phyloP scores from a whole-genome alignment of 495 filamentous ascomycete genomes.

The Astrocystis sublimbata region DNA sequence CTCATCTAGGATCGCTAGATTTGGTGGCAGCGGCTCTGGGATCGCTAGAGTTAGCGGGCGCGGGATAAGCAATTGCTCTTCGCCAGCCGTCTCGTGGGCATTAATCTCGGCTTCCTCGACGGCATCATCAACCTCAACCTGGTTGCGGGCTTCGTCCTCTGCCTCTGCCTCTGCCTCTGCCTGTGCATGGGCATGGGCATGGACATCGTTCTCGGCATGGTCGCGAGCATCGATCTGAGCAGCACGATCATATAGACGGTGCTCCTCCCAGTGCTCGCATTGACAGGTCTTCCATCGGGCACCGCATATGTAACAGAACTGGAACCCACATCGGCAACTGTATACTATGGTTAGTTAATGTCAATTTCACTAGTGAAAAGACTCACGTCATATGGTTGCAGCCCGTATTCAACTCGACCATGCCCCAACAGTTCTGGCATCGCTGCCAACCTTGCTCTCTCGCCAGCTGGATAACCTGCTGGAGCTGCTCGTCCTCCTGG shows the following conservation, averaged over 20 bases:
- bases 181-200: too few relatives aligned
- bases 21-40: too few relatives aligned
- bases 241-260: conserved; percentile 33
- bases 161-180: too few relatives aligned
- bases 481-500: conserved; percentile 66
- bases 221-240: conserved; percentile 37
- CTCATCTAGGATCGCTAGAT: too few relatives aligned
- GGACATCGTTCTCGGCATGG: too few relatives aligned
- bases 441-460: conserved; percentile 69
- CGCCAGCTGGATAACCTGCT: conserved; percentile 62
- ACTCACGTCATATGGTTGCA: conserved; percentile 79
- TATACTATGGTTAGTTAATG: conserved; percentile 13
- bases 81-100: too few relatives aligned
- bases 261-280: conserved; percentile 46
- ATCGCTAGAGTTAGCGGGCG: too few relatives aligned
- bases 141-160: too few relatives aligned
- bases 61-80: too few relatives aligned
- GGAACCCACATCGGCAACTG: conserved; percentile 53
- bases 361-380: not conserved
- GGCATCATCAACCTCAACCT: too few relatives aligned
- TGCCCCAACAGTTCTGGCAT: conserved; percentile 68
- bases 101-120: too few relatives aligned
- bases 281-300: conserved; percentile 51
- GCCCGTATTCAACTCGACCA: conserved; percentile 72
- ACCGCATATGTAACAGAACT: conserved; percentile 63